phyloP scores from a whole-genome alignment of 2,329 filamentous ascomycete genomes.

The Exserohilum turcica region DNA sequence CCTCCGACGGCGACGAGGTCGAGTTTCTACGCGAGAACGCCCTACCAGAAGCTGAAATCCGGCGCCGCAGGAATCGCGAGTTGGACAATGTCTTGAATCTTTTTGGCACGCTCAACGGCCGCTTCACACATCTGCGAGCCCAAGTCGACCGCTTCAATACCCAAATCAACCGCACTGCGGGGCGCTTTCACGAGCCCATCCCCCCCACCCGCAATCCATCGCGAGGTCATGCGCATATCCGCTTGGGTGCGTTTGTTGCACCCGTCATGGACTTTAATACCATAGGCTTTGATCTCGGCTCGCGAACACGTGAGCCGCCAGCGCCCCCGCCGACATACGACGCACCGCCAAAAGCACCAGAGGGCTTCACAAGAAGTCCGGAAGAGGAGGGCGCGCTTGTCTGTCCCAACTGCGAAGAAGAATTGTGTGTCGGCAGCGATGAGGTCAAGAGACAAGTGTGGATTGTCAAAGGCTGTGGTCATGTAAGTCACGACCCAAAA shows the following conservation, averaged over 20 bases:
- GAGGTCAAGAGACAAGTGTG: conserved; percentile 82
- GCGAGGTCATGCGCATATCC: conserved; percentile 21
- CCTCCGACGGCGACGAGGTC: conserved; percentile 36
- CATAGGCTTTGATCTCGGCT: conserved; percentile 53
- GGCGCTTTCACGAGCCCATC: conserved; percentile 20
- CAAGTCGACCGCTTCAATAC: conserved; percentile 29
- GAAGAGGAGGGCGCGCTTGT: conserved; percentile 73
- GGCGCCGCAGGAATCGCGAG: conserved; percentile 20
- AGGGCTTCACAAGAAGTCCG: conserved; percentile 82
- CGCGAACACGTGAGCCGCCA: conserved; percentile 30
- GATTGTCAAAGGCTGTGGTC: conserved; percentile 88
- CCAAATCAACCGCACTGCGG: conserved; percentile 22
- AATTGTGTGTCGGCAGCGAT: conserved; percentile 75
- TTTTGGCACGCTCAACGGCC: conserved; percentile 21
- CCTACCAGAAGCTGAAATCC: conserved; percentile 28
- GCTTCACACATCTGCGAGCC: conserved; percentile 28
- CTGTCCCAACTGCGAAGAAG: conserved; percentile 84
- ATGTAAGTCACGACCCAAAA: conserved; percentile 64
- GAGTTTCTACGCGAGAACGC: conserved; percentile 35
- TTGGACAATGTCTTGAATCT: conserved; percentile 28
- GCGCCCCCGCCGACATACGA: conserved; percentile 59
- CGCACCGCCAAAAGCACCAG: conserved; percentile 65
- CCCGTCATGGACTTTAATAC: conserved; percentile 48
- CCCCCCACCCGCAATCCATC: conserved; percentile 20
- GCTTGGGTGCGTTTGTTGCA: conserved; percentile 30